These are phyloP conservation scores for Mallotus repandus DNA, from an alignment of 441 rosid genomes.

Conservation along the genomic window DNA sequence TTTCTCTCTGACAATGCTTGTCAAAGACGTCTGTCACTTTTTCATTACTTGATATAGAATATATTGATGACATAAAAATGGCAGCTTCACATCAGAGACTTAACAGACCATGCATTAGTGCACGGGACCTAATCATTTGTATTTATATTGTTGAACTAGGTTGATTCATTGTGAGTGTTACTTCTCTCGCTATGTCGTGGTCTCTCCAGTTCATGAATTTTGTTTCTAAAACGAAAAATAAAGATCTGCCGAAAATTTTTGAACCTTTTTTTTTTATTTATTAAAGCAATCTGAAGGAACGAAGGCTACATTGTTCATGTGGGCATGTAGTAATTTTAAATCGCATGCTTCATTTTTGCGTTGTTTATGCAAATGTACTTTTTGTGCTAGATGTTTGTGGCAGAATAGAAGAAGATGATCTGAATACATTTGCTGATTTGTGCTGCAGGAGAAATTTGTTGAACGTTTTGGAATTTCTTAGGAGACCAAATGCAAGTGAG, in stretches of 20 bases:
- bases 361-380: neutral
- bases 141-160: neutral
- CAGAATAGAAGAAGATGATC: no score
- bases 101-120: neutral
- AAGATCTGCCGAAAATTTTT: neutral
- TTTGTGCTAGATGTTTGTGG: neutral
- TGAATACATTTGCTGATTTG: neutral
- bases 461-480: conserved; percentile 78
- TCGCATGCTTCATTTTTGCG: neutral
- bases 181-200: neutral
- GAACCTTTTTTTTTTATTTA: neutral
- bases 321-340: neutral
- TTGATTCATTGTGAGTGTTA: neutral
- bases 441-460: conserved; percentile 77
- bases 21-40: neutral
- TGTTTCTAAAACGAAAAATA: neutral
- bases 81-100: neutral
- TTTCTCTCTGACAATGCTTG: neutral
- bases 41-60: no score
- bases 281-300: neutral
- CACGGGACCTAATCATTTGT: neutral
- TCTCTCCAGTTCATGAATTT: neutral
- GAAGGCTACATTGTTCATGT: neutral
- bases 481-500: conserved; percentile 76
- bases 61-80: neutral